A percentile compares a stretch with the other conserved stretches of the same genome.
phyloP scores from a whole-genome alignment of 148 eudicot genomes.

The Silene latifolia region DNA sequence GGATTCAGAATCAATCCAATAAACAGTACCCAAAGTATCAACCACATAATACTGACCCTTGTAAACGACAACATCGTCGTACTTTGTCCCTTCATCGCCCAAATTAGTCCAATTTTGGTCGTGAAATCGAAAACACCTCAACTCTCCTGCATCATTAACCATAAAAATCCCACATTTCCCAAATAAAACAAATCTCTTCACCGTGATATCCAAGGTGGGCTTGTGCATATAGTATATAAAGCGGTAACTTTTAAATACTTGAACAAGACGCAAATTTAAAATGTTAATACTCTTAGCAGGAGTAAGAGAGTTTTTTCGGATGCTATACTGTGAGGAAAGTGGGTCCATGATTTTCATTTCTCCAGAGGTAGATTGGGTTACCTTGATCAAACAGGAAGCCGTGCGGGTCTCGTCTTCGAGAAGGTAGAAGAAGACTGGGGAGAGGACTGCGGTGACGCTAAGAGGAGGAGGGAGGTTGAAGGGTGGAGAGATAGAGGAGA shows the following conservation, averaged over 20 bases:
- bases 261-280: conserved; percentile 4
- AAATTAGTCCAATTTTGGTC: neutral
- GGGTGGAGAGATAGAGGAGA: neutral
- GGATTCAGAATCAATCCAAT: conserved; percentile 14
- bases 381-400: neutral
- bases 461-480: neutral
- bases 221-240: neutral
- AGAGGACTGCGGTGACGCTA: neutral
- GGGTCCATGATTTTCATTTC: conserved; percentile 6
- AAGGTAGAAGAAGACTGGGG: conserved; percentile 10
- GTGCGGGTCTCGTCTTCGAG: neutral
- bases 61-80: conserved; percentile 9
- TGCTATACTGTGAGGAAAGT: neutral
- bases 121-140: conserved; percentile 2
- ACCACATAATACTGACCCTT: conserved; percentile 15
- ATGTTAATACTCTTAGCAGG: neutral
- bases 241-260: neutral
- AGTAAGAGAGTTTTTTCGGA: neutral
- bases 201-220: too few relatives aligned
- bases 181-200: conserved; percentile 10
- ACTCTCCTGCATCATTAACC: neutral
- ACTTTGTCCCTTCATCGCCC: conserved; percentile 5
- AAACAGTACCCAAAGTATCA: conserved; percentile 12
- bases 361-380: neutral
- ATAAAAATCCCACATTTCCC: neutral